Base-by-base conservation (phyloP, 768 basidiomycete species). In the Suillus hirtellus region DNA sequence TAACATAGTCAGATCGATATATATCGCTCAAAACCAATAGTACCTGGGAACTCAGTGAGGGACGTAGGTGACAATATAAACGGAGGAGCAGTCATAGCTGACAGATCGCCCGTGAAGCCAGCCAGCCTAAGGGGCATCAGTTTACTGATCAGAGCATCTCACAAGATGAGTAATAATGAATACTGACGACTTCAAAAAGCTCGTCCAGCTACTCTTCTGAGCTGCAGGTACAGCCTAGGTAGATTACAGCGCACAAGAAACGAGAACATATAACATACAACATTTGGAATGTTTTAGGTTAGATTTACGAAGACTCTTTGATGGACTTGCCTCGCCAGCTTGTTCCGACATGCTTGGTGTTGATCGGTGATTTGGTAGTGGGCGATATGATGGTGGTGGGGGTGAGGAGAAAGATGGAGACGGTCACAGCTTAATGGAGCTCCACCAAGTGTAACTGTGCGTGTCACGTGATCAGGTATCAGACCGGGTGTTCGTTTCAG, bases 1-100 rank as follows among this genome's bases (percentile, higher is more conserved):
- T 19, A 50, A 17, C 31, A 56, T 19, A 46, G 21, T 21, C 38
- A 66, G 64, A 47, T 60, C 24, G n/a, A 40, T 61, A 4, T 4
- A 42, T 46, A 8, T 10, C 8, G 19, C 21, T 31, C 11, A 68
- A 65, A 37, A 59, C 63, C 40, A 35, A 15, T 73, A 85, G 64
- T 64, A 93, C 92, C 89, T 65, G 94, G 93, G 72, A 92, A 97
- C 75, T 96, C 95, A 0, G 95, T 96, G 59, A 96, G 83, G 2
- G 94, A 96, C 4, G 89, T 87, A 10, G 93, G 94, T 1, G 92
- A 95, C 54, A 96, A 85, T 66, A 98, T 97, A 79, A 98, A 96
- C 0, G 93, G 90, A 42, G 92, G 92, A 0, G 92, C 92, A 1
- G 92, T 93, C 74, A 94, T 77, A 3, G 87, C 86, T 1, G 90